Base-by-base conservation (phyloP, 805 yeast genomes). In the Candida rishiriensis region DNA sequence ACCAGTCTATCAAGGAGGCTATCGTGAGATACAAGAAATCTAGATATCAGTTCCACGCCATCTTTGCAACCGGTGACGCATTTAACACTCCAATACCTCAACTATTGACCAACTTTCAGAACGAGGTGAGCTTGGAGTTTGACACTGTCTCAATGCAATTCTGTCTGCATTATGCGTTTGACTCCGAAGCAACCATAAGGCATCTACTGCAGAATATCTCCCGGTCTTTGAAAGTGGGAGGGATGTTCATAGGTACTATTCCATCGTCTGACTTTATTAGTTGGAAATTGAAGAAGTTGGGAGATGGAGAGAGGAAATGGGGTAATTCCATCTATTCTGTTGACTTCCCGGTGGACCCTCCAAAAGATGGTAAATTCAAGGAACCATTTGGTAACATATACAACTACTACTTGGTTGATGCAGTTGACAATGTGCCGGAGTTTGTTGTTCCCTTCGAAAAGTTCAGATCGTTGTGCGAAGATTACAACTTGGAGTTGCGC, bases 351-450 rank as follows among this genome's bases (percentile, higher is more conserved):
- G 69, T 83, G 15, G 79, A 75, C 29, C 88, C 89, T 0, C 91
- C 95, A n/a, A 69, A 68, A 39, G 84, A 79, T 53, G 89, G 91
- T 2, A 79, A 76, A 39, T 88, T 87, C 57, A 68, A 79, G 10
- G 76, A 82, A 1, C 86, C 93, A 0, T 88, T 71, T 59, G 99
- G 99, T 0, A 85, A 90, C 63, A 73, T 78, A 55, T 93, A 93
- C 63, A 79, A 78, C 42, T 93, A 86, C 61, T 87, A 72, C 66
- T 68, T 93, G 46, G 81, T 81, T 51, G 99, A 93, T 67, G 99
- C 99, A 0, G 91, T 93, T 39, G 97, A 88, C 49, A 83, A 93
- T 56, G 97, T 93, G 18, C 98, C 98, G 0, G 99, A 93, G 59
- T 93, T 85, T 57, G 95, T 93, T 6, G 97, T 93, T 7, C 98